Evolutionary conservation across 2,329 filamentous ascomycete species (phyloP).

Genomic region (Nemania serpens): DNA sequence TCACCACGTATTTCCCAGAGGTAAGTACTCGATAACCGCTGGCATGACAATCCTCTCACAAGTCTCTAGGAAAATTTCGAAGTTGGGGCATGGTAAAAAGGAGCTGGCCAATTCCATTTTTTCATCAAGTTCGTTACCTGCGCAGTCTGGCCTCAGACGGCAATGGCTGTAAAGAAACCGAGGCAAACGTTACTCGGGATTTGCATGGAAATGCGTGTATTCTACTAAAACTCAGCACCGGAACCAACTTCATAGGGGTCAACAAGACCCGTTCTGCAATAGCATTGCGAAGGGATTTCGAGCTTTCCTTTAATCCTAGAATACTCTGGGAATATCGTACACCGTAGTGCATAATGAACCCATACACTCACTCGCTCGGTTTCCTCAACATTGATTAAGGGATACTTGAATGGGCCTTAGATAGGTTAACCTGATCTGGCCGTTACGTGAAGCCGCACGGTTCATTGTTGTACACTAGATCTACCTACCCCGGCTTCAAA

Average conservation of each 20-base stretch:
- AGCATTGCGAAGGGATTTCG: conserved; percentile 1
- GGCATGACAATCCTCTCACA: conserved; percentile 39
- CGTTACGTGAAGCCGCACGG: conserved; percentile 22
- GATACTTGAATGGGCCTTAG: too few relatives aligned
- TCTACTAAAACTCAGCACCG: conserved; percentile 21
- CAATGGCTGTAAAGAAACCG: conserved; percentile 1
- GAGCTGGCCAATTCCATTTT: conserved; percentile 2
- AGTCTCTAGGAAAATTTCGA: conserved; percentile 85
- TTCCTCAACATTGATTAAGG: too few relatives aligned
- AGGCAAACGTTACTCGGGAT: conserved; percentile 13
- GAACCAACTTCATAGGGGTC: background rate
- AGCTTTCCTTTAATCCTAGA: background rate
- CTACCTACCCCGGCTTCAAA: background rate
- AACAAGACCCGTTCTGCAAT: conserved; percentile 6
- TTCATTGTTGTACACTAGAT: background rate
- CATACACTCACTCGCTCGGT: too few relatives aligned
- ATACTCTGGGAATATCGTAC: background rate
- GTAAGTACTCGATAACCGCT: conserved; percentile 49
- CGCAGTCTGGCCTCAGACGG: conserved; percentile 6
- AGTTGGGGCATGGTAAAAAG: conserved; percentile 77
- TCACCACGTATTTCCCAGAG: conserved; percentile 96
- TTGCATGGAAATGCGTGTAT: conserved; percentile 28
- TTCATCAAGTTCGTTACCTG: conserved; percentile 7
- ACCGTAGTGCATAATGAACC: background rate
- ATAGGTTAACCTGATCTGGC: background rate